These are phyloP conservation scores for Petrea volubilis DNA, from an alignment of 257 asterid genomes.

Conservation along the genomic window DNA sequence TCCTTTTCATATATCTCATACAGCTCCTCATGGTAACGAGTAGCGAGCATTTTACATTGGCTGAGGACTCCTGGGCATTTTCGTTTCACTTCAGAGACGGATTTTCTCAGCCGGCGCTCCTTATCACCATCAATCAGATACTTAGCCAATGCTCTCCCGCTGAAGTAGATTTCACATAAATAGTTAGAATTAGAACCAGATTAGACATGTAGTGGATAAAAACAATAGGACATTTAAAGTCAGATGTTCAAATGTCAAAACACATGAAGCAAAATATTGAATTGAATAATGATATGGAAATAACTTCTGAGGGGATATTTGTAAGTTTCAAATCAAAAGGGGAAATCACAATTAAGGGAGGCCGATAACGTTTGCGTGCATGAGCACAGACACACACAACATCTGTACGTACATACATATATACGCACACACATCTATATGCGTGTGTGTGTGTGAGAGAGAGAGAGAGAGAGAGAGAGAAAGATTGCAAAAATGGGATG, in stretches of 20 bases:
- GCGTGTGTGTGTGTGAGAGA: no score
- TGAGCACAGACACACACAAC: no score
- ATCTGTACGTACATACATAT: no score
- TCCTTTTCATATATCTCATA: slow-evolving; percentile 6
- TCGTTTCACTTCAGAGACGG: slow-evolving; percentile 29
- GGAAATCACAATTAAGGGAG: no score
- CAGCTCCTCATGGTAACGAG: slow-evolving; percentile 1
- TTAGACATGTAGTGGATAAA: background rate
- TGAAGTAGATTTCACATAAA: slow-evolving; percentile 11
- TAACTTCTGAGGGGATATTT: no score
- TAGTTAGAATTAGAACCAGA: background rate
- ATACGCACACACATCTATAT: no score
- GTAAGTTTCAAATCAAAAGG: no score
- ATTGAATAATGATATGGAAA: no score
- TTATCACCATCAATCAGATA: slow-evolving; percentile 36
- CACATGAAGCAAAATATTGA: background rate
- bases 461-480: no score
- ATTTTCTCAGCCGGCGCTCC: slow-evolving; percentile 28
- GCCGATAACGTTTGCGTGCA: no score
- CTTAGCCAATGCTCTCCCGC: slow-evolving; percentile 34
- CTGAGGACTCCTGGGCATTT: slow-evolving; percentile 18
- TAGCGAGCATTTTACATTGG: slow-evolving; percentile 25
- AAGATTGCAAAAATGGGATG: background rate
- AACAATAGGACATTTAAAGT: background rate
- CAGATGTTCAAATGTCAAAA: background rate